Evolutionary conservation across 495 filamentous ascomycete species (phyloP).

Genomic region (Aspergillus kassunensis): DNA sequence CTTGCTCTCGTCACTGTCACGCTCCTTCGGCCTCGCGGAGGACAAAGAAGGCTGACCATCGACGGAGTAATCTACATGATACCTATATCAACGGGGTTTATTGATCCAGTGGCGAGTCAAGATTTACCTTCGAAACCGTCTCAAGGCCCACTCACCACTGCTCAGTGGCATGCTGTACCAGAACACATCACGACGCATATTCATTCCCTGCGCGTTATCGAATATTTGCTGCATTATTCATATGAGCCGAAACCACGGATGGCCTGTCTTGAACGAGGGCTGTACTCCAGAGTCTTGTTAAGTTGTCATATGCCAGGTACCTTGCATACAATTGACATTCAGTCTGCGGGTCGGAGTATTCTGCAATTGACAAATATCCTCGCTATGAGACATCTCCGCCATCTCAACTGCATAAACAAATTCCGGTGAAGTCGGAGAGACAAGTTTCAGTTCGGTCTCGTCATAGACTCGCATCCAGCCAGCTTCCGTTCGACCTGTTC

Average conservation of each 20-base stretch:
- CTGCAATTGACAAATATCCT: slow-evolving; percentile 1
- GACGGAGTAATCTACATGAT: not conserved
- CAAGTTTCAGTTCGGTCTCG: not conserved
- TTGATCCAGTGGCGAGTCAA: not conserved
- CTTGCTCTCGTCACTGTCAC: too few species aligned
- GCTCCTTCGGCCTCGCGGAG: too few species aligned
- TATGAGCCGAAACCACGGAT: not conserved
- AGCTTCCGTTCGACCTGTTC: slow-evolving; percentile 20
- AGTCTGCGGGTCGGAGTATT: not conserved
- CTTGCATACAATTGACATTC: slow-evolving; percentile 1
- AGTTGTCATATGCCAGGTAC: slow-evolving; percentile 9
- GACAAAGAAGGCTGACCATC: too few species aligned
- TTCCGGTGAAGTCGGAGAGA: not conserved
- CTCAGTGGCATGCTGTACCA: slow-evolving; percentile 1
- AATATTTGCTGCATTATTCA: not conserved
- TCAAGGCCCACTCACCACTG: slow-evolving; percentile 9
- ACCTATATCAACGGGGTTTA: slow-evolving; percentile 4
- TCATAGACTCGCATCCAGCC: not conserved
- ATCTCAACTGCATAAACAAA: too few species aligned
- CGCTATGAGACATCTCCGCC: not conserved
- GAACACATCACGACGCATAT: slow-evolving; percentile 6
- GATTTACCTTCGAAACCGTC: slow-evolving; percentile 13
- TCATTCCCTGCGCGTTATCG: not conserved
- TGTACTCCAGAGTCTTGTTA: slow-evolving; percentile 7
- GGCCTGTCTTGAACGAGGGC: slow-evolving; percentile 2